Conservation (phyloP, 768 basidiomycete species). For the Mycena galericulata region DNA sequence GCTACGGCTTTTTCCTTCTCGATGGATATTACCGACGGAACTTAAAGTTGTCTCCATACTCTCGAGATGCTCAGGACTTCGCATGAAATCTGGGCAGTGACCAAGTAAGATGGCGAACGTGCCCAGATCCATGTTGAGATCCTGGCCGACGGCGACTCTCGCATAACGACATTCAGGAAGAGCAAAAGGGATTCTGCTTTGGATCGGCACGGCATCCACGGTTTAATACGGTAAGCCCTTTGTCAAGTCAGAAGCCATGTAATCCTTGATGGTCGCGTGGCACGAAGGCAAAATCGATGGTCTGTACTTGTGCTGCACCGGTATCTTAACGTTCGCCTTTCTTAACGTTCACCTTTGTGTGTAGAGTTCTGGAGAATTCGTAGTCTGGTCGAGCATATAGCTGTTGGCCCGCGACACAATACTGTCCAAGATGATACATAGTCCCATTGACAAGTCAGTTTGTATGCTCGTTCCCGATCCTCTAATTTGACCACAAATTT, state of each 20-base stretch:
- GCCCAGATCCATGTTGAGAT: conserved; percentile 89
- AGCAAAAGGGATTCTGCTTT: conserved; percentile 85
- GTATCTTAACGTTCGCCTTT: background rate
- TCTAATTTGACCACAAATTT: conserved; percentile 33
- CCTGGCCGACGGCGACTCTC: conserved; percentile 45
- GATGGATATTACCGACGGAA: conserved; percentile 8
- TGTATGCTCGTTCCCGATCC: background rate
- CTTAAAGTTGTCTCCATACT: conserved; percentile 65
- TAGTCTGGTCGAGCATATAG: conserved; percentile 67
- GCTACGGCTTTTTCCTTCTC: conserved; percentile 4
- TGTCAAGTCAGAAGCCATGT: conserved; percentile 54
- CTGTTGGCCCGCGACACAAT: conserved; percentile 56
- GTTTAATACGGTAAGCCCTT: conserved; percentile 70
- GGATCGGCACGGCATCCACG: conserved; percentile 77
- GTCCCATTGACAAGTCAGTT: conserved; percentile 12
- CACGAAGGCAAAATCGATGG: conserved; percentile 80
- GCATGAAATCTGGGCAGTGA: conserved; percentile 82
- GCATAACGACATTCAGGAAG: conserved; percentile 89
- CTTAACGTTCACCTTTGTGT: too few species aligned
- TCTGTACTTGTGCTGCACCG: conserved; percentile 44
- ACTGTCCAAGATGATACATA: conserved; percentile 26
- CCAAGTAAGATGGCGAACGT: conserved; percentile 96
- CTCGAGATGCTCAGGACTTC: conserved; percentile 56
- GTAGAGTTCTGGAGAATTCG: conserved; percentile 85
- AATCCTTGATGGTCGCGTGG: conserved; percentile 82